phyloP scores from a whole-genome alignment of 1,284 basidiomycete species.

The Irpex sp. region DNA sequence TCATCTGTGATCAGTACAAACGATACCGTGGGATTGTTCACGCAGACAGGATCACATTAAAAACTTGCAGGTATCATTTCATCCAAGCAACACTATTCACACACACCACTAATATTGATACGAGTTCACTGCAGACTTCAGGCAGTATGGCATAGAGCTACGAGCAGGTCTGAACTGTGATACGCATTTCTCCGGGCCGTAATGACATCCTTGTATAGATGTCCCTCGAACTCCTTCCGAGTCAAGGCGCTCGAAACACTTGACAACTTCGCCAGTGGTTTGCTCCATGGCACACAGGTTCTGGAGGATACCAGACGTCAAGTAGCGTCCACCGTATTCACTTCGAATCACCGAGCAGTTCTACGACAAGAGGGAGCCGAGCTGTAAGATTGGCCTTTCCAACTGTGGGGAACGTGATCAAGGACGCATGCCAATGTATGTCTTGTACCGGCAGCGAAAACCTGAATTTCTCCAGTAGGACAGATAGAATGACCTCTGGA shows the following conservation, averaged over 20 bases:
- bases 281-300: too few species aligned
- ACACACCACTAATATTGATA: neutral
- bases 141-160: neutral
- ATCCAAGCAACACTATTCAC: neutral
- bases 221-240: too few species aligned
- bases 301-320: too few species aligned
- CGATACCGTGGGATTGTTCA: too few species aligned
- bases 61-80: slow-evolving; percentile 13
- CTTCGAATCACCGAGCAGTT: neutral
- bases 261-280: too few species aligned
- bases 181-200: too few species aligned
- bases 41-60: slow-evolving; percentile 5
- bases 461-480: slow-evolving; percentile 6
- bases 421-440: slow-evolving; percentile 5
- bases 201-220: too few species aligned
- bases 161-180: neutral
- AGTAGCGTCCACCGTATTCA: too few species aligned
- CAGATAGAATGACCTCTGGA: slow-evolving; percentile 5
- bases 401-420: slow-evolving; percentile 6
- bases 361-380: neutral
- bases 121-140: neutral
- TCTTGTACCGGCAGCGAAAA: slow-evolving; percentile 1
- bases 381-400: neutral
- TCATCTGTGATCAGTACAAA: too few species aligned
- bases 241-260: too few species aligned